Base-by-base conservation (phyloP, 257 asterid genomes). In the Nicotiana benthamiana region DNA sequence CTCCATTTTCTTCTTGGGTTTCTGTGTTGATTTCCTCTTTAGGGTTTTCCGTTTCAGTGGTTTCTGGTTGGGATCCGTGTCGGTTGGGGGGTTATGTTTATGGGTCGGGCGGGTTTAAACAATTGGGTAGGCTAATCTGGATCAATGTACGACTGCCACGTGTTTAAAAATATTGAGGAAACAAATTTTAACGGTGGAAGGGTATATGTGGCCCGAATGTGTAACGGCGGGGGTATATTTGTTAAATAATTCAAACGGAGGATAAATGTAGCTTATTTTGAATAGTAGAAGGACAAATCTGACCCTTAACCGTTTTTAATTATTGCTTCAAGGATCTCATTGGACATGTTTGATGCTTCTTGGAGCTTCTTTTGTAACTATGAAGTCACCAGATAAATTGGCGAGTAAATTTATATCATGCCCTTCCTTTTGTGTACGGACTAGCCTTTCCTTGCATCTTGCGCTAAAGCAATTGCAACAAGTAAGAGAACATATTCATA, bases 11-110 rank as follows among this genome's bases (percentile, higher is more conserved):
- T 30, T 82, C 82, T 12, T 36, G 32, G 80, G 83, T 22, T 54
- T 28, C 80, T 74, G 15, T 46, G 18, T 15, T 18, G 30, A 4
- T 61, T 64, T 51, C 32, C 54, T 83, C 87, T n/a, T 68, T 70
- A 22, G 59, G 22, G n/a, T 70, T 70, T 70, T 70, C 59, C 4
- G 34, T 12, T 70, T 70, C 17, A 2, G 13, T 2, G 0, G 59
- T 6, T 43, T 22, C 8, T 1, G 84, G 83, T 24, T 72, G 89
- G n/a, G n/a, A n/a, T n/a, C n/a, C n/a, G n/a, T n/a, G n/a, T n/a
- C n/a, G n/a, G n/a, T n/a, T n/a, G n/a, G n/a, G n/a, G n/a, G n/a
- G n/a, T n/a, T n/a, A n/a, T n/a, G n/a, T n/a, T n/a, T n/a, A n/a
- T n/a, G n/a, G n/a, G n/a, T n/a, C n/a, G n/a, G n/a, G n/a, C n/a